Evolutionary conservation across 2,329 filamentous ascomycete species (phyloP), one percentile per base, ranked within the genome.

Genomic region (Arthroderma uncinatum): DNA sequence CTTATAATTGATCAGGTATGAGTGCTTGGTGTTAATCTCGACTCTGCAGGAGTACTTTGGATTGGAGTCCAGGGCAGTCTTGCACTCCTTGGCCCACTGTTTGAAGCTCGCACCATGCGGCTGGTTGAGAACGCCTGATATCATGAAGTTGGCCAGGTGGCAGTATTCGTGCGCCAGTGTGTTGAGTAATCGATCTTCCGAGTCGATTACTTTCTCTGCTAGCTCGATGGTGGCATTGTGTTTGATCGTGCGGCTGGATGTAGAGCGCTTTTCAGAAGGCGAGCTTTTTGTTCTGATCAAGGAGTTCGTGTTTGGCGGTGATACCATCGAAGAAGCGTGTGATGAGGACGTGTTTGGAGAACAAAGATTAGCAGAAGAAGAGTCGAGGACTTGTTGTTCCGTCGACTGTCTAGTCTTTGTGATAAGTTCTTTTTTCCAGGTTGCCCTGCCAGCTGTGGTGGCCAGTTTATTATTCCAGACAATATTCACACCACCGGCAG

Each of bases 141-240:
- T 76, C 83, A 97, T 94, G 70, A 92, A 96, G 65, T 90, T 95
- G 44, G 89, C 85, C 1, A 97, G 75, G 67, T 98, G 93, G 70
- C 93, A 97, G 74, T 93, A 97, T 66, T 98, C 93, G 69, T 98
- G 93, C 0, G 92, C 89, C n/a, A 97, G 74, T 0, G 93, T 90
- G 70, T 96, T 96, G 61, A 93, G 79, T 1, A 97, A 79, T 2
- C 89, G 82, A 58, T 86, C 72, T 63, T 87, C 82, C 65, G 85
- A 80, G 67, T 89, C 83, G 60, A 97, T 90, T 50, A 96, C 85
- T 69, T 94, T 95, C 56, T 88, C 83, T 0, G 91, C 89, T 1
- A 97, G 81, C 68, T 97, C 91, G 66, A 97, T 95, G 14, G 78
- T 82, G 8, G 89, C 89, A 64, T 81, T 73, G 68, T 92, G 25